These are phyloP conservation scores for Leucaena leucocephala DNA, from an alignment of 306 rosid genomes.

Conservation along the genomic window DNA sequence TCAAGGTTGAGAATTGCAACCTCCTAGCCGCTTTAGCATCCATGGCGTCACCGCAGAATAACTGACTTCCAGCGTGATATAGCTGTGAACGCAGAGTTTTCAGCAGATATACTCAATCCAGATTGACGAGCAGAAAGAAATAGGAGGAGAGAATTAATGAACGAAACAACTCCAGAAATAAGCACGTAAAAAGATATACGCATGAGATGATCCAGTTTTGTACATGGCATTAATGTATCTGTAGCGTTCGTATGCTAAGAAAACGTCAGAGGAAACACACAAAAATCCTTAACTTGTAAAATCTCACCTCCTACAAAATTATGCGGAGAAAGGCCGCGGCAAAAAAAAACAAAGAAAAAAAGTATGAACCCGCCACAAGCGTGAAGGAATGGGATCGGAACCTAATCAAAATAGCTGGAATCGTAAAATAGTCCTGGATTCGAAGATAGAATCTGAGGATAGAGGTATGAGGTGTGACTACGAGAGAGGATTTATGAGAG, in stretches of 20 bases:
- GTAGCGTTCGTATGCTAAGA: not conserved
- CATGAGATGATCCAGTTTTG: not conserved
- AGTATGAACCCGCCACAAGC: not conserved
- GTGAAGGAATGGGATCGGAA: not conserved
- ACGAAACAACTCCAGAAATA: constrained; percentile 15
- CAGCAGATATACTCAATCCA: not conserved
- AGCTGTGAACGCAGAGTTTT: constrained; percentile 28
- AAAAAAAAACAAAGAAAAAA: too few relatives aligned
- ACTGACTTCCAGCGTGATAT: not conserved
- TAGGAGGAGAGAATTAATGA: not conserved
- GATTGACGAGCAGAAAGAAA: not conserved
- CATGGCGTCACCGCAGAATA: constrained; percentile 44
- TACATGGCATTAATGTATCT: not conserved
- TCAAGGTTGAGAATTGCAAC: constrained; percentile 49
- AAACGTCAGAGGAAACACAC: not conserved
- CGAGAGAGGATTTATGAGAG: not conserved
- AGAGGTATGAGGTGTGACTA: not conserved
- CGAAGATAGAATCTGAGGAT: not conserved
- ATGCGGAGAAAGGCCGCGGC: not conserved
- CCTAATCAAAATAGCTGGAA: constrained; percentile 20
- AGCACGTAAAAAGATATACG: not conserved
- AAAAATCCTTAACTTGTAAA: not conserved
- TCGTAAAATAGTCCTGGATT: not conserved
- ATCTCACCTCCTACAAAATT: constrained; percentile 12
- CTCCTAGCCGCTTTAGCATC: constrained; percentile 54